phyloP scores from a whole-genome alignment of 805 yeast species.

The Pichia gijzeniarum region DNA sequence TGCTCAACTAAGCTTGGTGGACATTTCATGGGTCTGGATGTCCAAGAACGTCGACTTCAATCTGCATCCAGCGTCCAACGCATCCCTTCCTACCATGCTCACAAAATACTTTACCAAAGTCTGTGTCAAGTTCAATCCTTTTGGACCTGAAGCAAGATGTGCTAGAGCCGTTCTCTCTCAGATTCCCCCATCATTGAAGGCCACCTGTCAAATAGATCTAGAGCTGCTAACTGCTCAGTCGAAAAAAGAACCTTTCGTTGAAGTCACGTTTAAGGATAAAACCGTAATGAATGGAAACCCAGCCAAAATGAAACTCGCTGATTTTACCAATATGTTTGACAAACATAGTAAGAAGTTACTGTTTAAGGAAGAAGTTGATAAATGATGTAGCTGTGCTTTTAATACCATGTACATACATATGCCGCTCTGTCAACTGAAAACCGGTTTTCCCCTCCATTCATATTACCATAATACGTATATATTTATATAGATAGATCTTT shows the following conservation, averaged over 20 bases:
- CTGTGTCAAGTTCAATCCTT: slow-evolving; percentile 71
- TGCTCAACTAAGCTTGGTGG: too few species aligned
- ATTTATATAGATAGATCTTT: neutral
- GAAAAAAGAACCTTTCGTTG: slow-evolving; percentile 49
- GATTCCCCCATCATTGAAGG: slow-evolving; percentile 69
- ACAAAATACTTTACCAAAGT: slow-evolving; percentile 84
- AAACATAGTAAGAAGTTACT: slow-evolving; percentile 75
- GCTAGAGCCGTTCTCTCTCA: slow-evolving; percentile 75
- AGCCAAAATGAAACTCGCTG: slow-evolving; percentile 43
- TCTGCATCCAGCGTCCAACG: neutral
- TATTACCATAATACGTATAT: neutral
- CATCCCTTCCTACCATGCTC: slow-evolving; percentile 46
- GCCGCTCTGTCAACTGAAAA: neutral
- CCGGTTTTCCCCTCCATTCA: neutral
- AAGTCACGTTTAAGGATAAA: slow-evolving; percentile 80
- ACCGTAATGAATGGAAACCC: slow-evolving; percentile 66
- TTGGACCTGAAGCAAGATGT: slow-evolving; percentile 64
- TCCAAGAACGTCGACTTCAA: neutral
- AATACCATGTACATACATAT: neutral
- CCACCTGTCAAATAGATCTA: slow-evolving; percentile 54
- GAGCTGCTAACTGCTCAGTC: slow-evolving; percentile 49
- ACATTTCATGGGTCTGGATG: too few species aligned
- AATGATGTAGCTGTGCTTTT: slow-evolving; percentile 9
- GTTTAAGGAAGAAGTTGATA: slow-evolving; percentile 60
- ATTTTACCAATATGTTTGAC: slow-evolving; percentile 62